phyloP scores from a whole-genome alignment of 176 grass and related monocot species.

The Puccinellia tenuiflora region DNA sequence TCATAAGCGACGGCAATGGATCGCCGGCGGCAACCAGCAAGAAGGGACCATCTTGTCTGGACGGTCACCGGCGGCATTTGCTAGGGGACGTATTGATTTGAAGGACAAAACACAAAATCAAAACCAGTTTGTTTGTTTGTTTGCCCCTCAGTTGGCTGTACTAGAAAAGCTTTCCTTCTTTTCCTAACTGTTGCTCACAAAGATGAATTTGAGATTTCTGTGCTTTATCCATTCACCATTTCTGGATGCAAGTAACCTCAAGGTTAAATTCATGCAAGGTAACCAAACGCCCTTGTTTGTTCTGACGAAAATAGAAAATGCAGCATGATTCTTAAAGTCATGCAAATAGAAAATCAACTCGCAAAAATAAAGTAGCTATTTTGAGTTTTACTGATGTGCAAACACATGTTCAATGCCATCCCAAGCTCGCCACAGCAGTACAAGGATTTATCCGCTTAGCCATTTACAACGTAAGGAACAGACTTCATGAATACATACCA shows the following conservation, averaged over 20 bases:
- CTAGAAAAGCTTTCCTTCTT: background rate
- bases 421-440: background rate
- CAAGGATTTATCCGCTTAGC: background rate
- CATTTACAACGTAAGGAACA: constrained; percentile 25
- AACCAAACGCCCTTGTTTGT: no score
- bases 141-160: background rate
- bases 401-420: constrained; percentile 10
- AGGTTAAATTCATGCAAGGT: background rate
- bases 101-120: background rate
- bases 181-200: background rate
- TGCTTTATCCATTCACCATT: background rate
- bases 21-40: background rate
- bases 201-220: background rate
- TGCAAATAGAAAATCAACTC: background rate
- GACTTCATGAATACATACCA: constrained; percentile 18
- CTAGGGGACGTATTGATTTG: no score
- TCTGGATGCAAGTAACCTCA: background rate
- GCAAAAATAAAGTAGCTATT: background rate
- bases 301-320: background rate
- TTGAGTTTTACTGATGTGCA: background rate
- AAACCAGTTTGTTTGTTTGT: background rate
- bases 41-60: background rate
- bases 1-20: background rate
- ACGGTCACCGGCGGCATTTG: no score
- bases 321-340: background rate